Evolutionary conservation across 2,329 filamentous ascomycete genomes (phyloP), one percentile per base, ranked within the genome.

Genomic region (Pestalotiopsis fici): DNA sequence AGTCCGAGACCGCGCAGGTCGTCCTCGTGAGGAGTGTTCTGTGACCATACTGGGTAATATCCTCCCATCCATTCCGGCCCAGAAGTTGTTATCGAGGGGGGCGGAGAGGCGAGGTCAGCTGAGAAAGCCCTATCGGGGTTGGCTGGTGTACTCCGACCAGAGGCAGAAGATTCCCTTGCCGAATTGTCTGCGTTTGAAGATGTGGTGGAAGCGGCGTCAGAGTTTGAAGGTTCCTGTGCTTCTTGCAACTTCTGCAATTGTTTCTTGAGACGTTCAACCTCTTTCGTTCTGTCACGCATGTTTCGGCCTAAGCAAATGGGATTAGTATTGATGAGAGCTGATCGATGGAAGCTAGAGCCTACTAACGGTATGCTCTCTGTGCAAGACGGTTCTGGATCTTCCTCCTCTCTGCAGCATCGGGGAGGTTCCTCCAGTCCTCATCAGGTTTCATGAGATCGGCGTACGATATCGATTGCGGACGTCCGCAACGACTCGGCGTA

Each of bases 361-460:
- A 74, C 76, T 70, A 67, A 78, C 76, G 71, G 68, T 78, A 78
- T 61, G 76, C 76, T 66, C 76, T 68, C 66, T 78, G 76, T 43
- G 76, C 76, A 37, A 78, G 74, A 12, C 76, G 75, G 64, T 78
- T 78, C 65, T 78, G 76, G n/a, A 78, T 78, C 69, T 77, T 78
- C 61, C 76, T 74, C 27, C 76, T 66, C 69, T 78, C 76, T 15
- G 75, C 74, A 31, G 76, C 75, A 67, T 77, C 75, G 27, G 76
- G 74, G 21, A 78, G 72, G 61, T 75, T 76, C 64, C 76, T 75
- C 76, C 76, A 78, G 61, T 78, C 76, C 69, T 78, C 76, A 31
- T 77, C 76, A 4, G 76, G 76, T 70, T 76, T 77, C 76, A 78
- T 77, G 23, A 78, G 66, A 65, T 78, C 76, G 55, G 74, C 75